A percentile compares a stretch with the other conserved stretches of the same genome.
Evolutionary conservation across 2,329 filamentous ascomycete species (phyloP).

Genomic region (Exophiala bonariae): DNA sequence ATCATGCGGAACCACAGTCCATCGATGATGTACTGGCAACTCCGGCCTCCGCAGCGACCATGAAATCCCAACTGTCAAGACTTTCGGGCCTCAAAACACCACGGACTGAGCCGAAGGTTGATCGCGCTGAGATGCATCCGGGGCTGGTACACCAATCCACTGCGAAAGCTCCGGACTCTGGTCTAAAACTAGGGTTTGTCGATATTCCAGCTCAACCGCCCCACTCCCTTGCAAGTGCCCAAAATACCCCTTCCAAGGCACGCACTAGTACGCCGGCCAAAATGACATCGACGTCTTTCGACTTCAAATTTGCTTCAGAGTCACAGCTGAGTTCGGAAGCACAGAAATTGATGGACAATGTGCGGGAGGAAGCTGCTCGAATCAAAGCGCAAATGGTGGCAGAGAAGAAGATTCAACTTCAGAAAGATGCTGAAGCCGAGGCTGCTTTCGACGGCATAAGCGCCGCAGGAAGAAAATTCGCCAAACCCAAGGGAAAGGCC

Average conservation of each 20-base stretch:
- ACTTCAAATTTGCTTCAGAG: constrained; percentile 46
- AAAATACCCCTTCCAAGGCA: constrained; percentile 41
- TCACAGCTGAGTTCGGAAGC: constrained; percentile 51
- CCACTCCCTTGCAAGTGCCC: constrained; percentile 24
- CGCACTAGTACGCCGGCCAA: constrained; percentile 26
- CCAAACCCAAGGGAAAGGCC: constrained; percentile 73
- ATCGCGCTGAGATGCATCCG: constrained; percentile 85
- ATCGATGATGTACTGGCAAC: constrained; percentile 35
- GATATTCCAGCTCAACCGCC: constrained; percentile 23
- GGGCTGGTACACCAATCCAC: constrained; percentile 75
- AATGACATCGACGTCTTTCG: constrained; percentile 41
- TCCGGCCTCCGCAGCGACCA: constrained; percentile 33
- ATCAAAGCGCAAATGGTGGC: constrained; percentile 69
- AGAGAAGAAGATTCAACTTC: constrained; percentile 58
- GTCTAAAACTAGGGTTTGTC: constrained; percentile 74
- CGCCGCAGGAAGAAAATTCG: constrained; percentile 67
- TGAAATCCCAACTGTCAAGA: constrained; percentile 33
- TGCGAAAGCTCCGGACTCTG: constrained; percentile 74
- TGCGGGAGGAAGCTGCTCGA: constrained; percentile 69
- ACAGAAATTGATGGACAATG: constrained; percentile 61
- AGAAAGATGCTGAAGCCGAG: constrained; percentile 49
- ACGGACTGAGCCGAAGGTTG: constrained; percentile 66
- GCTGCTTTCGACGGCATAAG: constrained; percentile 33
- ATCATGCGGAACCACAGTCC: constrained; percentile 31
- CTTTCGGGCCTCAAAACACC: constrained; percentile 56